Conservation (phyloP, 306 rosid species). For the Prunus mira region DNA sequence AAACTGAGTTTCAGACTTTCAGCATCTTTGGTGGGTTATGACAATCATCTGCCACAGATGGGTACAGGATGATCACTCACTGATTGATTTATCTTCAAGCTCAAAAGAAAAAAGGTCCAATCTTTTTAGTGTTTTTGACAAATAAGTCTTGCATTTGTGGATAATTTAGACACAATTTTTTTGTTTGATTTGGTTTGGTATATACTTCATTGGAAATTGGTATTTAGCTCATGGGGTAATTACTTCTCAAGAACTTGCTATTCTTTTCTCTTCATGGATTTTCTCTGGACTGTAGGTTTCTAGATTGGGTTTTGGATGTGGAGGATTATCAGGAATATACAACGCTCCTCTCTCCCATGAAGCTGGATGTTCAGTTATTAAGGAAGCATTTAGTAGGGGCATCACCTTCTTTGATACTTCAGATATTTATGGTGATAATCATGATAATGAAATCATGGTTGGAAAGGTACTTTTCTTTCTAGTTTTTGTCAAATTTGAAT, state of each 20-base stretch:
- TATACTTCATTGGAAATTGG: neutral
- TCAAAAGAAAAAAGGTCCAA: too few relatives aligned
- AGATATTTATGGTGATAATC: slow-evolving; percentile 53
- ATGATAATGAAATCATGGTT: slow-evolving; percentile 70
- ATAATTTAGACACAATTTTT: too few relatives aligned
- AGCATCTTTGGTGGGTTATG: too few relatives aligned
- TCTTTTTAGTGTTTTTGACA: too few relatives aligned
- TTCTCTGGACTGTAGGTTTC: slow-evolving; percentile 53
- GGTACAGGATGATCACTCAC: too few relatives aligned
- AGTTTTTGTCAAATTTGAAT: neutral
- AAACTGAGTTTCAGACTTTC: too few relatives aligned
- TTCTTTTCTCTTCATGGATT: neutral
- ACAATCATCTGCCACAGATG: too few relatives aligned
- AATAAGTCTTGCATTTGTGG: too few relatives aligned
- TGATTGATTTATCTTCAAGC: too few relatives aligned
- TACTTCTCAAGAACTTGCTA: neutral
- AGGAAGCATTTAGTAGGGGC: slow-evolving; percentile 61
- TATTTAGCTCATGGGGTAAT: neutral
- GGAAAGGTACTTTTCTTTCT: slow-evolving; percentile 41
- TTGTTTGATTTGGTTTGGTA: neutral
- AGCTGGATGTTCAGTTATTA: slow-evolving; percentile 58
- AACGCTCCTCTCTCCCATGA: slow-evolving; percentile 63
- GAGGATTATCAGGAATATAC: slow-evolving; percentile 59
- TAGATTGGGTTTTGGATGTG: slow-evolving; percentile 84
- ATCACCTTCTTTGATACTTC: slow-evolving; percentile 75